Base-by-base conservation (phyloP, 805 yeast species). In the Huiozyma sinensis region DNA sequence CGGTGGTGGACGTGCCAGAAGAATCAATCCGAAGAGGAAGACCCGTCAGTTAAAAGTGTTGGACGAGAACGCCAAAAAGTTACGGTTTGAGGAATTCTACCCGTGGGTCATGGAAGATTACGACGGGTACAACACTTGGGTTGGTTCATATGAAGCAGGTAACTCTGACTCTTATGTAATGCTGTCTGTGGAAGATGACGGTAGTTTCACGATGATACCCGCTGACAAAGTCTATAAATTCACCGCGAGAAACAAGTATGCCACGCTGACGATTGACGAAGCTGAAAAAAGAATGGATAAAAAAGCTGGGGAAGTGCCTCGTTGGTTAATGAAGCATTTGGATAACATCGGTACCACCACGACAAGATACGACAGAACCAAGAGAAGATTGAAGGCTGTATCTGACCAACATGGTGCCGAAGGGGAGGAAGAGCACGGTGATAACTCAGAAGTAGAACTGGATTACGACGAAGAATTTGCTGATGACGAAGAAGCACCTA, bases 61-160 rank as follows among this genome's bases (percentile, higher is more conserved):
- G 60, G 87, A 87, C 56, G 97, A 89, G 54, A 76, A 76, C 7
- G 89, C 86, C 48, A 75, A 90, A 49, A 82, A 79, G 57, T 69
- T 92, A 49, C 73, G 97, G 58, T 92, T 90, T 60, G 98, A 92
- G 66, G 98, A 92, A 65, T 86, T 82, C 61, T 90, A 85, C 56
- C 98, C 98, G 0, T 92, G 98, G 98, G 95, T 92, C 12, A 69
- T 92, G 72, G 98, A 92, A 66, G 98, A 92, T 65, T 90, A 84
- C 61, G 96, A 88, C 57, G 95, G 95, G 39, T 74, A 77, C 48
- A 90, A 92, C 59, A 90, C 95, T 0, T 92, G 86, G 83, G 97
- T 89, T 13, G 96, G 97, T 33, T 83, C 81, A 53, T 92, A 86
- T 65, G 98, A 92, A 67, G 97, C 97, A 1, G 82, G 81, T 32